phyloP scores from a whole-genome alignment of 2,329 filamentous ascomycete species.

The Graphilbum fragrans region DNA sequence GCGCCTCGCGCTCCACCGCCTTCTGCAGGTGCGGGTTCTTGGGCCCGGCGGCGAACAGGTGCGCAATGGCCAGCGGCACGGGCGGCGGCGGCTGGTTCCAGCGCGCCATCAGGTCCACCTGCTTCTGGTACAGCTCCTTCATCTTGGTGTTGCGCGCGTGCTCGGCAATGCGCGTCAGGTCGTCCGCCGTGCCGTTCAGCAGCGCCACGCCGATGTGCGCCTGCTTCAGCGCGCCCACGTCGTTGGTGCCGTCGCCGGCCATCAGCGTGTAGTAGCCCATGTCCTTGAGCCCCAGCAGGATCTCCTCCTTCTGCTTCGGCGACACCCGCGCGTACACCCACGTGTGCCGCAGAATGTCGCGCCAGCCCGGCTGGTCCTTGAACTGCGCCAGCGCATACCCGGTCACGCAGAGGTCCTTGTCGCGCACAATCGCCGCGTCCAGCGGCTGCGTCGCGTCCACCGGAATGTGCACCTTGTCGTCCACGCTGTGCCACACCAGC shows the following conservation, averaged over 20 bases:
- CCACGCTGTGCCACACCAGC: conserved; percentile 88
- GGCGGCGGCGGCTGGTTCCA: conserved; percentile 94
- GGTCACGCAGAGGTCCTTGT: conserved; percentile 89
- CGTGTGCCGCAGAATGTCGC: conserved; percentile 69
- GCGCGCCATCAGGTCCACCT: conserved; percentile 77
- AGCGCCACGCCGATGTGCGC: conserved; percentile 94
- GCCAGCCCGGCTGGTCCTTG: conserved; percentile 65
- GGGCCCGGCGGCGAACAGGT: conserved; percentile 84
- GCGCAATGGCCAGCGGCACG: conserved; percentile 82
- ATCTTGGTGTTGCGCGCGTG: conserved; percentile 91
- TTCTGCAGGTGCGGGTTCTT: conserved; percentile 90
- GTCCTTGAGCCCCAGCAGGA: conserved; percentile 90
- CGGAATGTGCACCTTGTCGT: conserved; percentile 75
- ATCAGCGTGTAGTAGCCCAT: conserved; percentile 97
- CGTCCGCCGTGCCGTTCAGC: conserved; percentile 85
- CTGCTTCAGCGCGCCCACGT: conserved; percentile 95
- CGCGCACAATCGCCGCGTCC: conserved; percentile 66
- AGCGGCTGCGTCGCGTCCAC: conserved; percentile 76
- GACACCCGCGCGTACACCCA: conserved; percentile 99
- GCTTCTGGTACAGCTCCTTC: conserved; percentile 98
- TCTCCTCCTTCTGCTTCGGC: conserved; percentile 97
- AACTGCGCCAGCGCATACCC: conserved; percentile 88
- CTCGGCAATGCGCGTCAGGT: conserved; percentile 82
- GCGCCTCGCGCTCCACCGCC: conserved; percentile 76
- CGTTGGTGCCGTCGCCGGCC: conserved; percentile 97